Conservation (phyloP, 495 filamentous ascomycete species). For the Lophiostoma macrostomum region DNA sequence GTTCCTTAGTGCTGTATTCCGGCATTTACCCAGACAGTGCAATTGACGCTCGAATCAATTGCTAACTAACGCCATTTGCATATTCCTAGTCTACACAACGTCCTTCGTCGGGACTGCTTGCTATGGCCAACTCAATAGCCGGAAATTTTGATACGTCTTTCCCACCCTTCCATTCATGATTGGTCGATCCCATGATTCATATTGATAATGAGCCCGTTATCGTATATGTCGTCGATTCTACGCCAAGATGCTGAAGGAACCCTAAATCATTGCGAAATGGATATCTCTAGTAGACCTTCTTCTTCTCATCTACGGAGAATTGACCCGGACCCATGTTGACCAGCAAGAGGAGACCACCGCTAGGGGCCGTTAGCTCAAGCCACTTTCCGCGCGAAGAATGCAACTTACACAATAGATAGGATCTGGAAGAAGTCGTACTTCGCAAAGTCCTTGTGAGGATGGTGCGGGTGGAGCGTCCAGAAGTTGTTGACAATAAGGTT, state of each 20-base stretch:
- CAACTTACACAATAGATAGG: conserved; percentile 86
- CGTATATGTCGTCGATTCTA: conserved; percentile 25
- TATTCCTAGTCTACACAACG: conserved; percentile 26
- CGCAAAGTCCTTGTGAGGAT: conserved; percentile 99
- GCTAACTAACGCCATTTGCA: conserved; percentile 16
- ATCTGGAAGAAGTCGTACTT: conserved; percentile 99
- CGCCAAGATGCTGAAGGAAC: conserved; percentile 23
- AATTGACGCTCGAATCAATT: conserved; percentile 24
- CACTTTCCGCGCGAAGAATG: not conserved
- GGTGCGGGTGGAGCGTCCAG: conserved; percentile 99
- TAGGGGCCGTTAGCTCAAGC: conserved; percentile 36
- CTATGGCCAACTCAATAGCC: conserved; percentile 4
- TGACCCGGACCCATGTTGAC: conserved; percentile 98
- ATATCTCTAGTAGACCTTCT: conserved; percentile 87
- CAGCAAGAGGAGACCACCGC: conserved; percentile 86
- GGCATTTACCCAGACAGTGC: conserved; percentile 7
- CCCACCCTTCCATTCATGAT: conserved; percentile 1
- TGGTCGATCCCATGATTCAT: not conserved
- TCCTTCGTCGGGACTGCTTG: conserved; percentile 19
- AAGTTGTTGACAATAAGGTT: conserved; percentile 99
- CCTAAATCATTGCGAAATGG: not conserved
- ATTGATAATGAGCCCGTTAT: conserved; percentile 12
- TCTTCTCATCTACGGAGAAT: conserved; percentile 99
- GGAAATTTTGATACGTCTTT: not conserved
- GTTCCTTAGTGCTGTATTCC: too few relatives aligned